A percentile compares a stretch with the other conserved stretches of the same genome.
Evolutionary conservation across 2,329 filamentous ascomycete genomes (phyloP).

Genomic region (Thelonectria discophora): DNA sequence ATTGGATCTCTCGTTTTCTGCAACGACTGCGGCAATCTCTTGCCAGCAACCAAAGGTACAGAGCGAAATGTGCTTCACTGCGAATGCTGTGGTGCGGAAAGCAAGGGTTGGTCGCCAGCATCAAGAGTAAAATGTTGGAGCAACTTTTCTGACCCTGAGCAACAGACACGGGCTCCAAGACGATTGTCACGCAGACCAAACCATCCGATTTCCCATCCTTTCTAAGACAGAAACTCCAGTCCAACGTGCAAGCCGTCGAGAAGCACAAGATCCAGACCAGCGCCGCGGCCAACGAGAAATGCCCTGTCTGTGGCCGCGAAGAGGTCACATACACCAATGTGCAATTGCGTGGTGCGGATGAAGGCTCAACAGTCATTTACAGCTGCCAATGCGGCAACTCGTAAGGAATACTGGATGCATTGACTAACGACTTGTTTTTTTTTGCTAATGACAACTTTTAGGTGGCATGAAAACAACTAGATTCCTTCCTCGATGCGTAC

Average conservation of each 20-base stretch:
- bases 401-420: conserved; percentile 54
- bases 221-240: conserved; percentile 82
- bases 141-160: conserved; percentile 26
- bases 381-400: conserved; percentile 87
- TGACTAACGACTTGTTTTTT: conserved; percentile 27
- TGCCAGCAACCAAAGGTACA: conserved; percentile 81
- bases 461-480: conserved; percentile 70
- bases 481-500: conserved; percentile 21
- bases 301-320: conserved; percentile 80
- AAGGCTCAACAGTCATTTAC: conserved; percentile 93
- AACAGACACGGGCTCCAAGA: conserved; percentile 77
- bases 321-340: conserved; percentile 87
- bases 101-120: conserved; percentile 69
- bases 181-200: conserved; percentile 84
- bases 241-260: conserved; percentile 84
- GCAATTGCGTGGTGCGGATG: conserved; percentile 91
- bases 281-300: conserved; percentile 72
- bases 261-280: conserved; percentile 80
- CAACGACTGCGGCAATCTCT: conserved; percentile 87
- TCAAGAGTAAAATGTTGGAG: background rate
- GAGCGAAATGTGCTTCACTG: conserved; percentile 80
- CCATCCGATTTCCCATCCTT: conserved; percentile 89
- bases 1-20: conserved; percentile 95
- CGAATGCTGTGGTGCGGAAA: conserved; percentile 85
- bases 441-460: conserved; percentile 43